Base-by-base conservation (phyloP, 2,329 filamentous ascomycete species). In the Zarea fungicola region DNA sequence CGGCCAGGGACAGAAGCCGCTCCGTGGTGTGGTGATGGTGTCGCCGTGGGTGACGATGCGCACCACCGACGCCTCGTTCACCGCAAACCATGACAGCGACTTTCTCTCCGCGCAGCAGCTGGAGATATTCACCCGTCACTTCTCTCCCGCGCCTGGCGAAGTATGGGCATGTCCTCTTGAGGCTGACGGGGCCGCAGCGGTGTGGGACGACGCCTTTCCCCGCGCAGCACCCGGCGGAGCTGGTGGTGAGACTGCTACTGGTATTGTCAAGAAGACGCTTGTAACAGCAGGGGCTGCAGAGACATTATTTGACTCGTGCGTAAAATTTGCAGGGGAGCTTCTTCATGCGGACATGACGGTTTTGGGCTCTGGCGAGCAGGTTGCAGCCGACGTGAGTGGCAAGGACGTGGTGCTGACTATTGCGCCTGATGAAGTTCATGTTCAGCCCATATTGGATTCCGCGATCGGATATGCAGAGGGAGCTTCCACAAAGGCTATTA, bases 221-320 rank as follows among this genome's bases (percentile, higher is more conserved):
- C 29, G 7, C 10, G 21, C 19, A 25, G 16, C 9, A n/a, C 4
- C 19, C 5, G 10, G 18, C 6, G 13, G 3, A 26, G 18, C 19
- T 10, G n/a, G 14, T 2, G 28, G 10, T 8, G 29, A 19, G 5
- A 6, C 22, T 9, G 11, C 3, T 21, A 14, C 9, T 4, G 5
- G 28, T 3, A 10, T 43, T n/a, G 41, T 22, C 7, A 43, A 34
- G 29, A 32, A 31, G n/a, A 43, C 14, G 14, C 29, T 43, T 1
- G 29, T 43, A 4, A 43, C 41, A 6, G 5, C 41, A 10, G 41
- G 41, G 13, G 29, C 41, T n/a, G 41, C 19, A 4, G 41, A 43
- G 41, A 43, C 41, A 8, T 31, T 43, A 16, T 43, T 43, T 43
- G 41, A 43, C 29, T 43, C 41, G 14, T 43, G 41, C 21, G 29